Evolutionary conservation across 2,329 filamentous ascomycete genomes (phyloP), one percentile per base, ranked within the genome.

Genomic region (Hypoxylon sp.): DNA sequence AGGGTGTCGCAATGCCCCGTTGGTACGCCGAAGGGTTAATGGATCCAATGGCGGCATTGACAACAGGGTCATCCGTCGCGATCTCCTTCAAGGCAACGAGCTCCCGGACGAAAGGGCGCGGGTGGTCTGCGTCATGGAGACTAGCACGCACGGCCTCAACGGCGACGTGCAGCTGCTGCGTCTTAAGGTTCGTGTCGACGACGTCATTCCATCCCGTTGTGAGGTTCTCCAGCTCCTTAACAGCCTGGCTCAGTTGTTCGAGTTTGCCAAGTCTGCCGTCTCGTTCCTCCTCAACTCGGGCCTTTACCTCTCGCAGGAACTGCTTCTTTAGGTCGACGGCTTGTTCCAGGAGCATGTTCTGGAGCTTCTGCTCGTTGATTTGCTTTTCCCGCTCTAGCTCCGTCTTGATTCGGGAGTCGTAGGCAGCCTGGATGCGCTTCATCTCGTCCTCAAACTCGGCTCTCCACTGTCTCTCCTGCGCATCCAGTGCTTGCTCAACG

Each of bases 1-100:
- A 86, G 0, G 92, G 85, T 13, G 92, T 93, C 23, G 94, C 90
- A 63, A 99, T 90, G 65, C 96, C 96, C 61, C 91, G 91, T 82
- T 98, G 96, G 84, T 99, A 99, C 19, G 96, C 93, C 10, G 88
- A 84, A 2, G 96, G 96, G 84, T 97, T 97, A 81, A 99, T 97
- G 30, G 94, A 97, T n/a, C 93, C 92, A 75, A 99, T 97, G 65
- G 96, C 96, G 3, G 95, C 95, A 74, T 93, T 91, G 66, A 99
- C 93, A 5, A 98, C 91, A 0, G 92, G 84, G 78, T 97, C 93
- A 56, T 93, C 91, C 30, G 87, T 86, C 3, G 93, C 93, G 73
- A 97, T 93, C 80, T 98, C 94, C 83, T 97, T 97, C 60, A 99
- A 88, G 2, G 96, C 96, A 19, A 97, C 93, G 13, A 99, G 89